Evolutionary conservation across 2,329 filamentous ascomycete genomes (phyloP).

Genomic region (Trematosphaeria pertusa): DNA sequence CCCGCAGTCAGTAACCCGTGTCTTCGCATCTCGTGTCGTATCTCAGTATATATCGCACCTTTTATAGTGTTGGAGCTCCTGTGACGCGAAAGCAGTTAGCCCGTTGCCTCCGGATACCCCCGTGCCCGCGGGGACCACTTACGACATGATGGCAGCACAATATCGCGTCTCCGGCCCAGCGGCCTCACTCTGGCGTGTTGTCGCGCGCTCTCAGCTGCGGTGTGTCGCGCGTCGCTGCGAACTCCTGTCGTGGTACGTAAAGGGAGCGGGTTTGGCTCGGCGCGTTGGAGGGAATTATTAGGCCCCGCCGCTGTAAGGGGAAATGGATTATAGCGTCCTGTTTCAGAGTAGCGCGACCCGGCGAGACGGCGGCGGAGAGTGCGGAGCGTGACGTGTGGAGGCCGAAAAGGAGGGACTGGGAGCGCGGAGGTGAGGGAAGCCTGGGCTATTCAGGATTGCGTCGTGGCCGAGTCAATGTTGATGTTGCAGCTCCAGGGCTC

Average conservation of each 20-base stretch:
- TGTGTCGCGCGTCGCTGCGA: constrained; percentile 30
- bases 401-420: background rate
- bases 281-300: constrained; percentile 39
- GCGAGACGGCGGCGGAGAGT: constrained; percentile 11
- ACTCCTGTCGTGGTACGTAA: constrained; percentile 41
- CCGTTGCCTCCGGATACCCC: constrained; percentile 29
- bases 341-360: constrained; percentile 26
- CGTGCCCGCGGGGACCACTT: constrained; percentile 27
- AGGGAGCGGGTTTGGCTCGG: constrained; percentile 32
- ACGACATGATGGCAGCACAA: constrained; percentile 47
- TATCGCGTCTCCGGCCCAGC: constrained; percentile 42
- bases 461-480: constrained; percentile 22
- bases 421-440: background rate
- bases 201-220: constrained; percentile 24
- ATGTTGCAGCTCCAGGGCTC: constrained; percentile 19
- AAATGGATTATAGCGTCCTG: constrained; percentile 29
- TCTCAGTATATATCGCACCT: constrained; percentile 40
- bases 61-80: constrained; percentile 57
- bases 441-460: no score
- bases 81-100: constrained; percentile 48
- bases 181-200: constrained; percentile 32
- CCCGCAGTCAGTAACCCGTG: constrained; percentile 32
- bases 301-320: constrained; percentile 43
- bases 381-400: background rate
- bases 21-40: background rate